Percentiles rank a stretch among this genome's conserved stretches.
Evolutionary conservation across 2,329 filamentous ascomycete species (phyloP).

Genomic region (Fusarium nematophilum): DNA sequence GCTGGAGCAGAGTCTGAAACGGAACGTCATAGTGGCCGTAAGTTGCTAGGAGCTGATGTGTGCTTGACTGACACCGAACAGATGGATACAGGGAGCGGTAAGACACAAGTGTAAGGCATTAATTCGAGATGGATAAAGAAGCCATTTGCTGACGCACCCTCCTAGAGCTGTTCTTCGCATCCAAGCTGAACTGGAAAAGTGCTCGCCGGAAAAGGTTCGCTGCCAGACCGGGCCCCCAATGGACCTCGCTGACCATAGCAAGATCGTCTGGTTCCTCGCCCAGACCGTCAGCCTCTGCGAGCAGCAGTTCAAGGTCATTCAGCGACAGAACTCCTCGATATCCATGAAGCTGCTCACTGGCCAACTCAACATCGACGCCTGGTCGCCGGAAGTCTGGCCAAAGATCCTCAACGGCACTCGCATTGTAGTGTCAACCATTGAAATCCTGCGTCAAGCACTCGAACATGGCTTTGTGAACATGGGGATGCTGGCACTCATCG

Average conservation of each 20-base stretch:
- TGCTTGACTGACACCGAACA: conserved; percentile 51
- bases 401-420: conserved; percentile 70
- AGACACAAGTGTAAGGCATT: conserved; percentile 76
- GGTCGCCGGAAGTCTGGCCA: conserved; percentile 78
- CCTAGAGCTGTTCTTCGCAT: conserved; percentile 76
- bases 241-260: conserved; percentile 24
- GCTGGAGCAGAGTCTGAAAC: conserved; percentile 74
- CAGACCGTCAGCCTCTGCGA: conserved; percentile 75
- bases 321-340: conserved; percentile 68
- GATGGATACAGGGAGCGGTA: conserved; percentile 86
- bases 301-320: conserved; percentile 73
- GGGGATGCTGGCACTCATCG: conserved; percentile 71
- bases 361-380: conserved; percentile 76
- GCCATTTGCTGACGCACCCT: conserved; percentile 31
- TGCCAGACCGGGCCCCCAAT: conserved; percentile 42
- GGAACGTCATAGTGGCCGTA: conserved; percentile 79
- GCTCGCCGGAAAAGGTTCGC: conserved; percentile 68
- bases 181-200: conserved; percentile 69
- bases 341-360: conserved; percentile 74
- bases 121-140: neutral
- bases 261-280: conserved; percentile 79
- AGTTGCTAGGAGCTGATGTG: conserved; percentile 36
- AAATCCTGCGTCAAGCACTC: conserved; percentile 79
- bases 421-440: conserved; percentile 82
- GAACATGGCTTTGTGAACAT: conserved; percentile 79